Base-by-base conservation (phyloP, 768 basidiomycete species). In the Calocera viscosa region DNA sequence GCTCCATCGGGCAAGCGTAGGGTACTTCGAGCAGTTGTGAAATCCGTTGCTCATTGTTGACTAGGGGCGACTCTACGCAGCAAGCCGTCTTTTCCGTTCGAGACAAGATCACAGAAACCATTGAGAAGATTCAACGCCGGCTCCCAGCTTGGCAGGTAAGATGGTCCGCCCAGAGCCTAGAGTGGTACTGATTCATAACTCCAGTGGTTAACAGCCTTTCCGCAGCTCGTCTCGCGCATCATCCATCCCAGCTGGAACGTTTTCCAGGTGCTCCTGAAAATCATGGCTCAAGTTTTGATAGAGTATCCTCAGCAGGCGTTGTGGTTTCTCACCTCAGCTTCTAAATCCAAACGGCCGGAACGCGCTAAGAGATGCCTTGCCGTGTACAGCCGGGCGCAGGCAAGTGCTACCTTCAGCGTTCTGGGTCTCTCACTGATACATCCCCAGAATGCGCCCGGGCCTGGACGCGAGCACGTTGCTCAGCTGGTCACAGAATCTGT, bases 191-290 rank as follows among this genome's bases (percentile, higher is more conserved):
- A 70, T 47, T 66, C 47, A 2, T 69, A 53, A 64, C 17, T 60
- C 0, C 67, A 98, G 94, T 98, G 95, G 93, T 89, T 86, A 71
- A 94, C 90, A 0, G 94, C 93, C 0, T 94, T 97, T 69, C 94
- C 94, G 1, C 96, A 98, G 79, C 91, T 98, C 65, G 92, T 94
- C 16, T 98, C 95, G 16, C 85, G 96, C 8, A 87, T 99, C 34
- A 89, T 88, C 14, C 91, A 96, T 70, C 77, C 75, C 2, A 87
- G 90, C 71, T 69, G 75, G 12, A 79, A 79, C 0, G 87, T 92
- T 1, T 87, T 83, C 72, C 75, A 73, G 0, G 75, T 85, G 1
- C 77, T 99, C 24, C 79, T 82, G 1, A 76, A 74, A 60, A 82
- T 98, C 35, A 92, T 98, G 66, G 75, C 79, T 17, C 78, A 74